Evolutionary conservation across 2,329 filamentous ascomycete genomes (phyloP).

Genomic region (Clonostachys byssicola): DNA sequence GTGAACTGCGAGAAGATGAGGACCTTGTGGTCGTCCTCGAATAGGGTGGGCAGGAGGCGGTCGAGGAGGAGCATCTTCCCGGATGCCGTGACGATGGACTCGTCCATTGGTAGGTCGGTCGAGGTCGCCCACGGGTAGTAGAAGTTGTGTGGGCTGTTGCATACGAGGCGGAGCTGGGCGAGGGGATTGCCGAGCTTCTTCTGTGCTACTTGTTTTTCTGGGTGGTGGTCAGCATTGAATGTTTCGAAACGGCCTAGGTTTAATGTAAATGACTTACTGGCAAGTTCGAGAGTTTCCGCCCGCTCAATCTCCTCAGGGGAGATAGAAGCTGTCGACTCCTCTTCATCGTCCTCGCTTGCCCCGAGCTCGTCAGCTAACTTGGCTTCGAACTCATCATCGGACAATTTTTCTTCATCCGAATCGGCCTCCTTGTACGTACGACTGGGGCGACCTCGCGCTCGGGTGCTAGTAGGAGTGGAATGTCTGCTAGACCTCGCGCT

Average conservation of each 20-base stretch:
- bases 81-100: constrained; percentile 78
- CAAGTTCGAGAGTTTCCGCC: constrained; percentile 67
- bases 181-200: constrained; percentile 94
- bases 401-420: constrained; percentile 59
- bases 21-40: constrained; percentile 77
- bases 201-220: constrained; percentile 76
- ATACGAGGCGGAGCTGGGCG: constrained; percentile 86
- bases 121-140: constrained; percentile 80
- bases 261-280: constrained; percentile 55
- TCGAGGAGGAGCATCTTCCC: constrained; percentile 97
- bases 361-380: constrained; percentile 64
- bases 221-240: not conserved
- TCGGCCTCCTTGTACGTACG: constrained; percentile 49
- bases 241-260: not conserved
- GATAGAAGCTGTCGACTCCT: constrained; percentile 19
- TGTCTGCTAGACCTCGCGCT: constrained; percentile 70
- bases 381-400: constrained; percentile 80
- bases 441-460: constrained; percentile 45
- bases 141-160: constrained; percentile 94
- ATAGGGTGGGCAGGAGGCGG: constrained; percentile 72
- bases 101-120: constrained; percentile 60
- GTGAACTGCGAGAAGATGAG: constrained; percentile 97
- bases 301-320: constrained; percentile 59
- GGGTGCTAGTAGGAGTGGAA: constrained; percentile 64
- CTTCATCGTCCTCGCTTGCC: constrained; percentile 29